Evolutionary conservation across 2,329 filamentous ascomycete genomes (phyloP), one percentile per base, ranked within the genome.

Genomic region (Aspergillus pseudoglaucus): DNA sequence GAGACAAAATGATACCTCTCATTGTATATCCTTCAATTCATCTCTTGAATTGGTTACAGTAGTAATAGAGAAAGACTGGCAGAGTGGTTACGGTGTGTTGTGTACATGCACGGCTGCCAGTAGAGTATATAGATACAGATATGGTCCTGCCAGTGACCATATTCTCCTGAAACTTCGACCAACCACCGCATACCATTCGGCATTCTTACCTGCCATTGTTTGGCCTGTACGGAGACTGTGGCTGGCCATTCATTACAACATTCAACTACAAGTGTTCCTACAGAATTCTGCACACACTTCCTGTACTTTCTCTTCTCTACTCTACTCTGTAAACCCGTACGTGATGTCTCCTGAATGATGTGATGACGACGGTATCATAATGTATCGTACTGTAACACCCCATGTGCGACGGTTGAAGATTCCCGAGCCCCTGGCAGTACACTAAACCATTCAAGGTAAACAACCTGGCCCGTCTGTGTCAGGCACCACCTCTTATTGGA

Each of bases 111-210:
- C 4, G 25, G 25, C 25, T 12, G 25, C 25, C 25, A 30, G 17
- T 18, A 37, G 33, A 37, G 33, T 15, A 15, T 37, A 37, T 37
- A 37, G 17, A 37, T n/a, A 37, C n/a, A 37, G 33, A n/a, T n/a
- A 15, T 2, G 5, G 25, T 30, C 25, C 25, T 30, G 25, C 25
- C 10, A 30, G 10, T 30, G 9, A 5, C 25, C 25, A 15, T 38
- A 18, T 15, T 38, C 35, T 18, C 35, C 35, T 38, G 35, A 38
- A 9, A 17, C 15, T 15, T 38, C n/a, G 35, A 18, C 39, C 39
- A 41, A 41, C 39, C 39, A 41, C 39, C 39, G 12, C 39, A 41
- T 41, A 41, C 39, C 39, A 41, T 18, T n/a, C n/a, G n/a, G 10
- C 33, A 37, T 37, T 37, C 33, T n/a, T 18, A 7, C n/a, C 33